Base-by-base conservation (phyloP, 1,139 yeast genomes). In the Debaryomyces subglobosus region DNA sequence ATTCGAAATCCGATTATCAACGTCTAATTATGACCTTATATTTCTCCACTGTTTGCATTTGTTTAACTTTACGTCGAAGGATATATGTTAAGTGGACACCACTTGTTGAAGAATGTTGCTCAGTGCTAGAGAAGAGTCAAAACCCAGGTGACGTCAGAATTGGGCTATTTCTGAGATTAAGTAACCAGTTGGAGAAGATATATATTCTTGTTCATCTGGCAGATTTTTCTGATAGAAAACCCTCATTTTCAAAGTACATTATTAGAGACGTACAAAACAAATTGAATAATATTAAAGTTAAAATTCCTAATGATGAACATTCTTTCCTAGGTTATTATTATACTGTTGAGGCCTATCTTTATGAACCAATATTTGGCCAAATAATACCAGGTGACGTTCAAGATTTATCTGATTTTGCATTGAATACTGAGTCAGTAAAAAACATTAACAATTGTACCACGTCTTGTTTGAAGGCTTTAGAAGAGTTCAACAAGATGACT, bases 261-360 rank as follows among this genome's bases (percentile, higher is more conserved):
- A 60, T 78, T 13, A 57, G 63, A 9, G 82, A 78, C 49, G 66
- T 82, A 36, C 78, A 77, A 50, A 62, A 63, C 37, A 69, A 69
- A 46, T 66, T 85, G 46, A 67, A 69, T 30, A 54, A 55, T 2
- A 62, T 82, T 33, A 72, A 68, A 51, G 51, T 53, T 16, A 64
- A 65, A 42, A 74, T 84, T 21, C 62, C 68, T 3, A 57, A 64
- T 4, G 66, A 69, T 29, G 73, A 79, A 47, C 73, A 74, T 53
- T 68, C 74, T 8, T 61, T 75, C 34, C 62, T 78, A 59, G 74
- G 86, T 0, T 85, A 78, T 63, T 79, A 74, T 55, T 80, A 79
- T 55, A 79, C 94, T 0, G 84, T 87, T 12, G 89, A 86, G 56
- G 92, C 94, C 0, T 86, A 83, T 60, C 67, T 89, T 16, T 87